Conservation (phyloP, 2,329 filamentous ascomycete genomes). For the Pseudocercospora cruenta region DNA sequence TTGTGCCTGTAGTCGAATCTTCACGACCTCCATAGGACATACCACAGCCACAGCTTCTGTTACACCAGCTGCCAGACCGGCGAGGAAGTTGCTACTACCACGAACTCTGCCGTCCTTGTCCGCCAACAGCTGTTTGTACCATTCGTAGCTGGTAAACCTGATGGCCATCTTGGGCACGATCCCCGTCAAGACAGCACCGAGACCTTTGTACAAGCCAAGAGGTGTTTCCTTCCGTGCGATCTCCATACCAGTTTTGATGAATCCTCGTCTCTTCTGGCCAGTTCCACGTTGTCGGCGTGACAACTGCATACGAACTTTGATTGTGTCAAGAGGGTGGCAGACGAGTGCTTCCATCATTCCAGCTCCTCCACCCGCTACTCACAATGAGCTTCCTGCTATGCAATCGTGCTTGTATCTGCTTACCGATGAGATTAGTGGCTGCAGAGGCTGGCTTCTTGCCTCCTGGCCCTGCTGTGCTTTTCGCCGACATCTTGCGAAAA, state of each 20-base stretch:
- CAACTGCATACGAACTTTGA: slow-evolving; percentile 99
- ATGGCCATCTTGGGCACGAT: slow-evolving; percentile 99
- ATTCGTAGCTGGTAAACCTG: slow-evolving; percentile 95
- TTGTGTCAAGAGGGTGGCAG: slow-evolving; percentile 94
- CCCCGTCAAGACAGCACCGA: slow-evolving; percentile 93
- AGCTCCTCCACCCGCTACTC: slow-evolving; percentile 87
- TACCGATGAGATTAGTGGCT: slow-evolving; percentile 89
- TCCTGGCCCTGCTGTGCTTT: slow-evolving; percentile 58
- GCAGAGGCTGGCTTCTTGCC: slow-evolving; percentile 80
- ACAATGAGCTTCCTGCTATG: background rate
- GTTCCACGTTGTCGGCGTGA: slow-evolving; percentile 81
- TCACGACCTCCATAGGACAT: slow-evolving; percentile 98
- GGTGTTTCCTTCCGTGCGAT: slow-evolving; percentile 91
- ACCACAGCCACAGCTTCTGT: slow-evolving; percentile 97
- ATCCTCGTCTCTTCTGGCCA: slow-evolving; percentile 81
- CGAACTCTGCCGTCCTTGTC: slow-evolving; percentile 68
- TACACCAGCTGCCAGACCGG: slow-evolving; percentile 87
- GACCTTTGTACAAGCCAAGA: slow-evolving; percentile 91
- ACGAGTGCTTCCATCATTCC: slow-evolving; percentile 99
- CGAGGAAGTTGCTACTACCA: slow-evolving; percentile 73
- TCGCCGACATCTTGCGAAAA: slow-evolving; percentile 59
- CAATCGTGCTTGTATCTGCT: background rate
- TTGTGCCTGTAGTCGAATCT: slow-evolving; percentile 97
- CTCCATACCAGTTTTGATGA: slow-evolving; percentile 80
- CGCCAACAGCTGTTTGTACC: slow-evolving; percentile 84